Evolutionary conservation across 495 filamentous ascomycete species (phyloP), one percentile per base, ranked within the genome.

Genomic region (Aspergillus taichungensis): DNA sequence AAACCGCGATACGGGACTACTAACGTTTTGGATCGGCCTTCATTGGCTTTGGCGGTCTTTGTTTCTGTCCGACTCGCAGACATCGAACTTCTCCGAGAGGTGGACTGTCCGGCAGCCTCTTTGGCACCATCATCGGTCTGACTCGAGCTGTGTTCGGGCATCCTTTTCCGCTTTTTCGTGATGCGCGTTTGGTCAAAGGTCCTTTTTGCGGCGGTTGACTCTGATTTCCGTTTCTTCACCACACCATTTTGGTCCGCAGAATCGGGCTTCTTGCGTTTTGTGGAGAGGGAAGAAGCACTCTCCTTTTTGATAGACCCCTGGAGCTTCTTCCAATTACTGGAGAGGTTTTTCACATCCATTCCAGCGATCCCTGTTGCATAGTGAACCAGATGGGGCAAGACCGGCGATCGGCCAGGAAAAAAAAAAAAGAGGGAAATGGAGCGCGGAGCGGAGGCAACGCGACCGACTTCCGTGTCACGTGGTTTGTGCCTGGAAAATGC

Each of bases 261-360:
- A 38, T 66, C 62, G 24, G 63, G 60, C 31, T 60, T 51, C 33
- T 71, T 67, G 59, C 61, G 65, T 53, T 72, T 70, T 13, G 49
- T 47, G 4, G 56, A 32, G 24, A 54, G 40, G 13, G 63, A 53
- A 40, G 63, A 53, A 40, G 45, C 40, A 42, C 45, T 62, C 11
- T 79, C 70, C 41, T 75, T 67, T 51, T 80, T 77, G 42, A 86
- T 64, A 31, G 72, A 74, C 47, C 67, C 76, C 71, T 86, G 82
- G 46, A 87, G 72, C 62, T 80, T 85, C 56, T 85, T 83, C 83
- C 83, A 88, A 66, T 88, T 88, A 46, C 66, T 68, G 46, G 74
- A 77, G 33, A 77, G 65, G 34, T 53, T 57, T 44, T 67, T 63
- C 18, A 67, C 36, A 45, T 76, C 70, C 70, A 74, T 72, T 51